phyloP scores from a whole-genome alignment of 805 yeast genomes.

The Tetrapisispora pingtungensis region DNA sequence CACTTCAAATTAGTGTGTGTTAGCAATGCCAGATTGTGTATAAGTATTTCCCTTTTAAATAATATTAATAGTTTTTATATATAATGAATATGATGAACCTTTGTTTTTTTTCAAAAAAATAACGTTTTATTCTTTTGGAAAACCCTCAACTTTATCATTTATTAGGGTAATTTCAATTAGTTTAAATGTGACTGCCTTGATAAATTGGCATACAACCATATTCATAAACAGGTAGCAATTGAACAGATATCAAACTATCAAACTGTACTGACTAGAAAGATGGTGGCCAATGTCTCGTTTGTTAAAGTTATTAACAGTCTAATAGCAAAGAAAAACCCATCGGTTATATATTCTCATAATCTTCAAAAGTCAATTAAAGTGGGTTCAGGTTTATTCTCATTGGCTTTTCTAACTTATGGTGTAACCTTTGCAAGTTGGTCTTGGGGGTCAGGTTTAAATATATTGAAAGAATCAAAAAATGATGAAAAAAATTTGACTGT shows the following conservation, averaged over 20 bases:
- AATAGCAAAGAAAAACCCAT: constrained; percentile 13
- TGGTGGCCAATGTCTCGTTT: constrained; percentile 4
- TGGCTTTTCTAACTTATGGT: constrained; percentile 22
- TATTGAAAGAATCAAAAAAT: constrained; percentile 1
- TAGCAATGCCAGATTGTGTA: too few species aligned
- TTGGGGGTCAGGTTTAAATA: constrained; percentile 13
- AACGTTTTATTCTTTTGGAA: too few species aligned
- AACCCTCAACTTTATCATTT: too few species aligned
- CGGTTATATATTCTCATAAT: constrained; percentile 15
- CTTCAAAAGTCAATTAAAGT: constrained; percentile 10
- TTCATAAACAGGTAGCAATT: too few species aligned
- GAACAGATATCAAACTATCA: too few species aligned
- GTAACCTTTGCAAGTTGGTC: constrained; percentile 23
- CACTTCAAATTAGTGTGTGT: too few species aligned
- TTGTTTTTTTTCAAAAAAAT: too few species aligned
- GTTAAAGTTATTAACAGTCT: constrained; percentile 14
- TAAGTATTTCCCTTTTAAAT: too few species aligned
- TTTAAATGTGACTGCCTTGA: too few species aligned
- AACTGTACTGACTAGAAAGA: too few species aligned
- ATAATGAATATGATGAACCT: neutral
- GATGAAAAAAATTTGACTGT: constrained; percentile 7
- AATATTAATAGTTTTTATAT: neutral
- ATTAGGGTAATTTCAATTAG: too few species aligned
- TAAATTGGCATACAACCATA: too few species aligned
- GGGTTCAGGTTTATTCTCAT: constrained; percentile 17